Evolutionary conservation across 345 rosid species (phyloP).

Genomic region (Arabidopsis suecica): DNA sequence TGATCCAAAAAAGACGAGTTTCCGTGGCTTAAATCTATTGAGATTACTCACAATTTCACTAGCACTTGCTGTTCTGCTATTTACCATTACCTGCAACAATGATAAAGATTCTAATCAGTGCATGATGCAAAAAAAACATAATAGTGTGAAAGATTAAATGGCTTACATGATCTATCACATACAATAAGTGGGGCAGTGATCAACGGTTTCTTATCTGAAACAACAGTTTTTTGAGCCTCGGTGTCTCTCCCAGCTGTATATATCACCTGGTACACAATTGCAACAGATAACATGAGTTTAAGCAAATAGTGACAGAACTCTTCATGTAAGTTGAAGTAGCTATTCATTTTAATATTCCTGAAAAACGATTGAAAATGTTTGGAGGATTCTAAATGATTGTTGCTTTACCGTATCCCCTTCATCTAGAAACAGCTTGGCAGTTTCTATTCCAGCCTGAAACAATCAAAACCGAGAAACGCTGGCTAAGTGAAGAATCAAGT

Average conservation of each 20-base stretch:
- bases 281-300: slow-evolving; percentile 17
- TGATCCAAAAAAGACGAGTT: neutral
- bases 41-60: slow-evolving; percentile 85
- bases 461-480: slow-evolving; percentile 30
- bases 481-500: slow-evolving; percentile 17
- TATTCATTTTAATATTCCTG: neutral
- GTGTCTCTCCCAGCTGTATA: slow-evolving; percentile 85
- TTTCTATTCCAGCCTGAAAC: slow-evolving; percentile 95
- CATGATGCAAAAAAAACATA: neutral
- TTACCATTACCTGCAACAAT: slow-evolving; percentile 77
- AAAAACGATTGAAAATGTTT: neutral
- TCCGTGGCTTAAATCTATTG: neutral
- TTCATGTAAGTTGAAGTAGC: neutral
- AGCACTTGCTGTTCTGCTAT: slow-evolving; percentile 90
- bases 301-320: neutral
- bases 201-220: slow-evolving; percentile 69
- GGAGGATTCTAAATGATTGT: neutral
- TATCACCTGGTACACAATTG: slow-evolving; percentile 61
- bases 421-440: slow-evolving; percentile 86
- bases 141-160: neutral
- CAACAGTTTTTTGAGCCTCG: slow-evolving; percentile 61
- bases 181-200: slow-evolving; percentile 78
- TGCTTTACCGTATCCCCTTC: slow-evolving; percentile 81
- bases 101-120: slow-evolving; percentile 16
- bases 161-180: slow-evolving; percentile 53